Conservation (phyloP, 805 yeast species). For the Torulaspora quercuum region DNA sequence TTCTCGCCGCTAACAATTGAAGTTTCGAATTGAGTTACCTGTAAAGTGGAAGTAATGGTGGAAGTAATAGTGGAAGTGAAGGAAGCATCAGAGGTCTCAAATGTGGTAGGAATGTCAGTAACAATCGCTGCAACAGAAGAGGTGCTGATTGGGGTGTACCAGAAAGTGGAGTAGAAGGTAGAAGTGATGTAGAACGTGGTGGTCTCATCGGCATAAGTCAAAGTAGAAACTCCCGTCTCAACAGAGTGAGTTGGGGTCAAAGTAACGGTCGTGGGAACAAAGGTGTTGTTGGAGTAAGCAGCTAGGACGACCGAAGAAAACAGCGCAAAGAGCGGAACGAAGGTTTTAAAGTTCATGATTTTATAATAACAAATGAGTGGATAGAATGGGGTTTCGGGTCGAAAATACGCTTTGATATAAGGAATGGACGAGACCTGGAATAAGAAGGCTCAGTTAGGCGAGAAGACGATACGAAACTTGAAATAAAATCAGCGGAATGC, state of each 20-base stretch:
- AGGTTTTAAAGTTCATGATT: conserved; percentile 14
- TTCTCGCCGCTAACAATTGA: conserved; percentile 1
- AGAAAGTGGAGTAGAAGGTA: conserved; percentile 23
- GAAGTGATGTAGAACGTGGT: conserved; percentile 29
- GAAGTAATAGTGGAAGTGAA: conserved; percentile 27
- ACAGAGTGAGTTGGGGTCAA: conserved; percentile 25
- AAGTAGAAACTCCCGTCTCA: conserved; percentile 16
- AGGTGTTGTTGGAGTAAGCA: conserved; percentile 21
- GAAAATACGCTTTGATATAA: conserved; percentile 7
- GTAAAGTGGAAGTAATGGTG: conserved; percentile 21
- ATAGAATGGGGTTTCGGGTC: conserved; percentile 1
- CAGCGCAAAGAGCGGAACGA: conserved; percentile 13
- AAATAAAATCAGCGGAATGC: too few species aligned
- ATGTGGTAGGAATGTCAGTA: conserved; percentile 19
- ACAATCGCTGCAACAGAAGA: conserved; percentile 16
- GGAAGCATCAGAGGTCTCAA: conserved; percentile 13
- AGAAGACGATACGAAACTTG: background rate
- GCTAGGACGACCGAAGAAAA: conserved; percentile 21
- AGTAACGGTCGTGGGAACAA: conserved; percentile 20
- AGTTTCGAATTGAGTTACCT: conserved; percentile 8
- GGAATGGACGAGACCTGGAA: conserved; percentile 29
- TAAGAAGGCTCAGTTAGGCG: conserved; percentile 19
- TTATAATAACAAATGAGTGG: conserved; percentile 10
- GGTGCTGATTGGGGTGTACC: conserved; percentile 20
- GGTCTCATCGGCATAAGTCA: conserved; percentile 25